Conservation (phyloP, 768 basidiomycete species). For the Lentinus tigrinus region DNA sequence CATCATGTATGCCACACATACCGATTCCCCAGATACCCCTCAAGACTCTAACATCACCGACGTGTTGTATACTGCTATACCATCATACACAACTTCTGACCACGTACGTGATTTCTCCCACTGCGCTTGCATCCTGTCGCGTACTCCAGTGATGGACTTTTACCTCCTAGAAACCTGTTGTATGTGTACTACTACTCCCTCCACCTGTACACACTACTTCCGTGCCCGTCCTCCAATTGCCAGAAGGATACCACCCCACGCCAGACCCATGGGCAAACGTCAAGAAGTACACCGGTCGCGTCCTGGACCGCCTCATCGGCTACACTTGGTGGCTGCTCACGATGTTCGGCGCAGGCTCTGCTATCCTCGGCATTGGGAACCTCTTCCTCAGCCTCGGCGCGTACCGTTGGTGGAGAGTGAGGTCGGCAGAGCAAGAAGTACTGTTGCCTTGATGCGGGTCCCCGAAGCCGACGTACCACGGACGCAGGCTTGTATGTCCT, state of each 20-base stretch:
- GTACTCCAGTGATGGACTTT: background rate
- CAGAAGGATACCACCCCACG: conserved; percentile 45
- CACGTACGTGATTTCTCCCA: conserved; percentile 61
- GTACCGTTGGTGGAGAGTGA: conserved; percentile 58
- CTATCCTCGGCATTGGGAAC: conserved; percentile 68
- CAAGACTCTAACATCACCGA: conserved; percentile 58
- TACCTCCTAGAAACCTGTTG: conserved; percentile 75
- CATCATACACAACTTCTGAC: conserved; percentile 85
- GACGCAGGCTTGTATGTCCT: no score
- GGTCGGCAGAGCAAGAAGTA: conserved; percentile 1
- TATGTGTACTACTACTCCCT: conserved; percentile 68
- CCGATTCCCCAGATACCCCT: conserved; percentile 55
- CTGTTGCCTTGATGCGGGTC: conserved; percentile 5
- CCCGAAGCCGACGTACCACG: no score
- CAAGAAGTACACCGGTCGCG: conserved; percentile 66
- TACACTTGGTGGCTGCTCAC: conserved; percentile 76
- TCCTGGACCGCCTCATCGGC: conserved; percentile 74
- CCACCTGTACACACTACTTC: conserved; percentile 27
- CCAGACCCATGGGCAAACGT: conserved; percentile 52
- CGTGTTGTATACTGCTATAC: conserved; percentile 75
- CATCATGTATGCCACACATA: conserved; percentile 78
- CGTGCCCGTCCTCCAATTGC: conserved; percentile 49
- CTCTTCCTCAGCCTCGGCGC: conserved; percentile 65
- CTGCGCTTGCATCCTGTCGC: background rate
- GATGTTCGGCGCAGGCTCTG: conserved; percentile 75